Evolutionary conservation across 2,329 filamentous ascomycete species (phyloP).

Genomic region (Colletotrichum coccodes): DNA sequence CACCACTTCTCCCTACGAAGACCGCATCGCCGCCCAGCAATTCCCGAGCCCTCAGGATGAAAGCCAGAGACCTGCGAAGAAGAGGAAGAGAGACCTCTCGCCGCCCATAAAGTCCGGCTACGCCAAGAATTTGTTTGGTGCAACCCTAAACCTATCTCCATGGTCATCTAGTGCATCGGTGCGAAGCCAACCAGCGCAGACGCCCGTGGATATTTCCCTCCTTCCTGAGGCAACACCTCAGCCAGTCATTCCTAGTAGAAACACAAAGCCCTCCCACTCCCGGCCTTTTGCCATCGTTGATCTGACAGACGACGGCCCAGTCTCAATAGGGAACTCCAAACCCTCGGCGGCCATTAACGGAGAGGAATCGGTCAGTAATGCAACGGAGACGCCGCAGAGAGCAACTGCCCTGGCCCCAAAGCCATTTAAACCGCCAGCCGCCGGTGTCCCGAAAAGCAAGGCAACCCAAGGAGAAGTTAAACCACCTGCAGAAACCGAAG

Average conservation of each 20-base stretch:
- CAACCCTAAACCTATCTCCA: conserved; percentile 51
- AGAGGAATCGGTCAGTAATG: neutral
- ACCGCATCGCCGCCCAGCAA: conserved; percentile 50
- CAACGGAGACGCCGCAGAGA: neutral
- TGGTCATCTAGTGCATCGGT: conserved; percentile 22
- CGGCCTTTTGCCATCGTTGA: neutral
- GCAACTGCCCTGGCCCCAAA: neutral
- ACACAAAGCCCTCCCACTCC: neutral
- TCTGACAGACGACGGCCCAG: neutral
- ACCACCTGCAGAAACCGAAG: neutral
- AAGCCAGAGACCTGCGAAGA: conserved; percentile 48
- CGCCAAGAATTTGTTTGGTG: conserved; percentile 61
- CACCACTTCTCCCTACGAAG: conserved; percentile 73
- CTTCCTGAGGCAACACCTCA: neutral
- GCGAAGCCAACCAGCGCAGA: conserved; percentile 1
- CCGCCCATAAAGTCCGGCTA: conserved; percentile 59
- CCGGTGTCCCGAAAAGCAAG: neutral
- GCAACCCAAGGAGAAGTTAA: neutral
- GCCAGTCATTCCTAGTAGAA: neutral
- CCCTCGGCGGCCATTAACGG: neutral
- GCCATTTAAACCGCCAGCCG: neutral
- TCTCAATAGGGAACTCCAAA: neutral
- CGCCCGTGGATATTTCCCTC: neutral
- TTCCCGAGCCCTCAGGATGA: conserved; percentile 36
- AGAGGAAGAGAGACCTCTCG: conserved; percentile 48